Base-by-base conservation (phyloP, 2,329 filamentous ascomycete species). In the Penicillium hordei region DNA sequence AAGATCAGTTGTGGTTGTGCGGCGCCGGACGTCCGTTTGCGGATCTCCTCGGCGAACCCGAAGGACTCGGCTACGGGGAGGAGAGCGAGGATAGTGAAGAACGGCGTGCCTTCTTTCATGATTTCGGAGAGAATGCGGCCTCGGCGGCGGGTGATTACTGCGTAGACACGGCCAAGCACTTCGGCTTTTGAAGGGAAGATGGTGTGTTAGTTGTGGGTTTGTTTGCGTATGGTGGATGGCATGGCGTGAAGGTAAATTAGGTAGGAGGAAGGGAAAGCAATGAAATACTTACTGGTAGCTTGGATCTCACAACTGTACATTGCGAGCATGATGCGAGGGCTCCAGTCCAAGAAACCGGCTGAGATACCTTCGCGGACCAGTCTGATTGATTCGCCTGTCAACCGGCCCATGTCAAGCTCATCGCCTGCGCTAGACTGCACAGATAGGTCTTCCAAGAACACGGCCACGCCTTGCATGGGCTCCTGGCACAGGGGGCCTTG, bases 271-370 rank as follows among this genome's bases (percentile, higher is more conserved):
- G 9, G 5, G 39, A 36, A 34, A 21, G 36, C 44, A 15, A 77
- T 9, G 27, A 9, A 34, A 48, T 48, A 31, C 85, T 73, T 81
- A 89, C 86, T 93, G 23, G 90, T 93, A 31, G 93, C 92, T 82
- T 97, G 94, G 69, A 99, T 97, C 73, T 97, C 94, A 73, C 93
- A 96, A 55, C 86, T 91, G 79, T 99, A 99, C 91, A 97, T 97
- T 51, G 94, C 94, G 44, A 99, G 86, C 78, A 97, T 86, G 65
- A 99, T 85, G n/a, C 94, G 87, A 0, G 94, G 90, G 39, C 89
- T 93, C 94, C 94, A 99, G 80, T 97, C 94, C 19, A 97, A 81
- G 80, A 97, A 96, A 23, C 88, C 93, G 62, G 88, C 82, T 50
- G 88, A 85, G 60, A 99, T 91, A n/a, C 88, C 85, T 45, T 91